Percentiles rank a stretch among this genome's conserved stretches.
Conservation (phyloP, 345 rosid genomes). For the Moricandia arvensis region DNA sequence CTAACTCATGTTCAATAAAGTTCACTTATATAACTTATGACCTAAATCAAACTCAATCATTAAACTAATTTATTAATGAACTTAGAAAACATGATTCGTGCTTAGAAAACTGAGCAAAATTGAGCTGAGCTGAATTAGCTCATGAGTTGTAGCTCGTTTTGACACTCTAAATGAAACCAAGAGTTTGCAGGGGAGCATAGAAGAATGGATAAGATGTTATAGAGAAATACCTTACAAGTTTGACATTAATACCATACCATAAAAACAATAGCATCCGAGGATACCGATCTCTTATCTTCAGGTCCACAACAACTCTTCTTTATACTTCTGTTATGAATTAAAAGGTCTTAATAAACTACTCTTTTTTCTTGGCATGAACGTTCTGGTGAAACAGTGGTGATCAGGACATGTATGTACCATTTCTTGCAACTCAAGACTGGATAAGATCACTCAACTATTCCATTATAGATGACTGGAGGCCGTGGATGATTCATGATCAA, state of each 20-base stretch:
- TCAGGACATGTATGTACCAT: slow-evolving; percentile 50
- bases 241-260: slow-evolving; percentile 19
- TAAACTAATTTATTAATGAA: too few species aligned
- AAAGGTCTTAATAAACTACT: neutral
- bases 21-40: too few species aligned
- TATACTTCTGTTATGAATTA: neutral
- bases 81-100: too few species aligned
- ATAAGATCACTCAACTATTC: slow-evolving; percentile 51
- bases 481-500: slow-evolving; percentile 48
- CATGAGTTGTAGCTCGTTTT: too few species aligned
- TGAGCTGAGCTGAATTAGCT: too few species aligned
- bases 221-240: neutral
- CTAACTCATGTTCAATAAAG: too few species aligned
- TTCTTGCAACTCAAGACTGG: slow-evolving; percentile 58
- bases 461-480: slow-evolving; percentile 54
- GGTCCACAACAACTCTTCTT: neutral
- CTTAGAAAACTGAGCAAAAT: too few species aligned
- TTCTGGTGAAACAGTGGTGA: slow-evolving; percentile 47
- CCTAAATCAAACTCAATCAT: too few species aligned
- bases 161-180: neutral
- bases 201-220: slow-evolving; percentile 2
- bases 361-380: slow-evolving; percentile 18
- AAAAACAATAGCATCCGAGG: slow-evolving; percentile 8
- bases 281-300: slow-evolving; percentile 18
- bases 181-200: slow-evolving; percentile 1